Base-by-base conservation (phyloP, 805 yeast species). In the Saccharomyces kudriavzevii region DNA sequence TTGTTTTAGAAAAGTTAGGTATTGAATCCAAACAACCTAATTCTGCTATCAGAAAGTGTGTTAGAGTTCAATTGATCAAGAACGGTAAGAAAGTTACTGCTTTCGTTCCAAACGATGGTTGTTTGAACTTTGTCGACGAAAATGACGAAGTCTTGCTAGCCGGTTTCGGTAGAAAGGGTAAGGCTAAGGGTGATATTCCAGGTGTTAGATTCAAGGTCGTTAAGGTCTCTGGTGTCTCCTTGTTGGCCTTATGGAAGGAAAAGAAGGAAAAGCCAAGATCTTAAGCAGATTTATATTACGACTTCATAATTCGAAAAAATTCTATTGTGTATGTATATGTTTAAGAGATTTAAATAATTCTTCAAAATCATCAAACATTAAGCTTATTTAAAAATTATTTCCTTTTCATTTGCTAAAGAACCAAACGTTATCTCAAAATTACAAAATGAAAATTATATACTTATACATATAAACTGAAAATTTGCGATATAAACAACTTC, bases 261-360 rank as follows among this genome's bases (percentile, higher is more conserved):
- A 92, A 92, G 97, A 92, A 91, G 89, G 98, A 92, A 85, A 91
- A 91, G 89, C 97, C 97, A 83, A 89, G 97, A 84, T 89, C 96
- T 75, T 89, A 87, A 81, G 60, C 56, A 53, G 43, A 35, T 17
- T 35, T 35, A 35, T 35, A 35, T 35, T 20, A 35, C 43, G 43
- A 35, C 17, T 35, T 20, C 43, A 35, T 35, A 35, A 35, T 35
- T 35, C 43, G 22, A 35, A 35, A 14, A 35, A 35, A 35, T 35
- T 35, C 43, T 35, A 35, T 17, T 35, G 43, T 35, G 40, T 35
- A 35, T 35, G 43, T 35, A 35, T 35, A 35, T 20, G 43, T 17
- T 35, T 35, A 35, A 35, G 43, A 35, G 43, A 35, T 17, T 14
- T 35, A 35, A 35, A 35, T 35, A 35, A 35, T 35, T 35, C 43